Evolutionary conservation across 257 asterid genomes (phyloP).

Genomic region (Salvia miltiorrhiza): DNA sequence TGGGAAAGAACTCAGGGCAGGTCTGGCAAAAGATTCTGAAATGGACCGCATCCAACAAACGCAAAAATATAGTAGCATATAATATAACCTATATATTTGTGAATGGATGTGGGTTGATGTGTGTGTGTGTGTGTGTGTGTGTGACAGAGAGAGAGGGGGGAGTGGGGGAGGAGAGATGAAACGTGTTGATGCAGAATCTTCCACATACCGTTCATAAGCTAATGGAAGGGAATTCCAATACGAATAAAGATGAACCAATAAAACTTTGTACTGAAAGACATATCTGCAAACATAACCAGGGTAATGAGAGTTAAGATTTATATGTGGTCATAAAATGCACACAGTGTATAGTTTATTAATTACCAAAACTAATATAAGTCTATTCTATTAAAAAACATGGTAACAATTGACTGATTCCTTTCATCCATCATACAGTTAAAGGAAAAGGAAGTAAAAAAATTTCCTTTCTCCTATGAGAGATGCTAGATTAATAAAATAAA

Average conservation of each 20-base stretch:
- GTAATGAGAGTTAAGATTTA: constrained; percentile 10
- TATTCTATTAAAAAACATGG: not conserved
- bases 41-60: not conserved
- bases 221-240: constrained; percentile 83
- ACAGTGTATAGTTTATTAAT: not conserved
- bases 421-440: not conserved
- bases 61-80: constrained; percentile 11
- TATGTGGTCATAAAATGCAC: not conserved
- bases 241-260: constrained; percentile 87
- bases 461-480: not conserved
- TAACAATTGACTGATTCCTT: not conserved
- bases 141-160: not conserved
- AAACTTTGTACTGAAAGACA: constrained; percentile 84
- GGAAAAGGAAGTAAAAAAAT: not conserved
- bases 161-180: not conserved
- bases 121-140: not conserved
- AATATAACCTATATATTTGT: not conserved
- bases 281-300: constrained; percentile 47
- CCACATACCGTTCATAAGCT: constrained; percentile 76
- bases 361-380: not conserved
- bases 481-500: not conserved
- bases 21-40: constrained; percentile 6
- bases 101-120: not conserved
- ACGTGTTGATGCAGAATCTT: constrained; percentile 4
- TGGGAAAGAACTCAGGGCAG: constrained; percentile 23